Conservation (phyloP, 768 basidiomycete species). For the Mycena olivaceomarginata region DNA sequence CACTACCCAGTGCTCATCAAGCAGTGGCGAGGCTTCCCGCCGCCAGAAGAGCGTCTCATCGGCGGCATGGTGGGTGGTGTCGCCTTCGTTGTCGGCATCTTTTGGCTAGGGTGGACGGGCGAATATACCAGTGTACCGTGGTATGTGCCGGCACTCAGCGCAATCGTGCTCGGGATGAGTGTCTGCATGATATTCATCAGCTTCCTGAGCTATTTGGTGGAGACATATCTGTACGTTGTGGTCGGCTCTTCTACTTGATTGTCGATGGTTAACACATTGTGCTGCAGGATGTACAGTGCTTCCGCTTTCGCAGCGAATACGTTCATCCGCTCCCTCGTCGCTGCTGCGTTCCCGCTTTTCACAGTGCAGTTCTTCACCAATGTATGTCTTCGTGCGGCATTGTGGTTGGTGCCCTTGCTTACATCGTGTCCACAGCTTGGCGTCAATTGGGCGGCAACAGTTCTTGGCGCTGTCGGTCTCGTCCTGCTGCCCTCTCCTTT, state of each 20-base stretch:
- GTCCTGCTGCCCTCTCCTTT: conserved; percentile 81
- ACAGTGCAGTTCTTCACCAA: conserved; percentile 77
- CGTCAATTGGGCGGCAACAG: conserved; percentile 69
- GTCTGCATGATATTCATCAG: conserved; percentile 77
- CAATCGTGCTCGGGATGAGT: conserved; percentile 67
- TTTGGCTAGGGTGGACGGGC: conserved; percentile 84
- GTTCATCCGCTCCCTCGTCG: conserved; percentile 73
- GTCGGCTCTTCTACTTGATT: neutral
- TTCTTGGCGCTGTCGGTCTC: conserved; percentile 75
- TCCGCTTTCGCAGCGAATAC: conserved; percentile 81
- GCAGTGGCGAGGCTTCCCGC: conserved; percentile 72
- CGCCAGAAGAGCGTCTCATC: conserved; percentile 77
- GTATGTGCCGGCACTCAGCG: conserved; percentile 74
- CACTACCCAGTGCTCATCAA: conserved; percentile 65
- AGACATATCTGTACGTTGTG: conserved; percentile 69
- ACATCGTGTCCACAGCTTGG: conserved; percentile 56
- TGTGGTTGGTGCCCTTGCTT: neutral
- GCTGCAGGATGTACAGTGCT: conserved; percentile 69
- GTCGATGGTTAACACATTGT: neutral
- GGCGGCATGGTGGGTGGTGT: conserved; percentile 75
- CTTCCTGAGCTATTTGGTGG: conserved; percentile 75
- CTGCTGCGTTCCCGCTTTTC: conserved; percentile 80
- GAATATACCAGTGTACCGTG: conserved; percentile 71
- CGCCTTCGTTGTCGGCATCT: conserved; percentile 73
- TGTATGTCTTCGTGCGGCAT: conserved; percentile 52